Base-by-base conservation (phyloP, 2,329 filamentous ascomycete species). In the Emergomyces africanus region DNA sequence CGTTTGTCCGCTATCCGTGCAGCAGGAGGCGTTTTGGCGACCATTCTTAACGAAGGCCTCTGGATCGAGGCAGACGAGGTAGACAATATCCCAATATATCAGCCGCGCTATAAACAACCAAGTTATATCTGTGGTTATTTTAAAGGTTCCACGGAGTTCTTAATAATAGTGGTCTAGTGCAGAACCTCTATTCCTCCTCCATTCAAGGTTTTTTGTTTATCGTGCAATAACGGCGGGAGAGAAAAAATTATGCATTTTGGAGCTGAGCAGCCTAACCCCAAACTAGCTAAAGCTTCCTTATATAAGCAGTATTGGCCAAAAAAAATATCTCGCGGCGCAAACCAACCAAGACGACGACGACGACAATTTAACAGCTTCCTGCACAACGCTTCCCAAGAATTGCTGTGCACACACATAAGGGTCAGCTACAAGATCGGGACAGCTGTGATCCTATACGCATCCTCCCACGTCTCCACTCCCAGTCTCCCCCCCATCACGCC, bases 1-100 rank as follows among this genome's bases (percentile, higher is more conserved):
- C 58, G 54, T 56, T 60, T 60, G 20, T 57, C 54, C 54, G 44
- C 50, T 15, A 20, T 28, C 12, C 53, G 53, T 30, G 25, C 39
- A 18, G 53, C 25, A 33, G 53, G 18, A 10, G 30, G 30, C 30
- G n/a, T 42, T 55, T 55, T 42, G 14, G 53, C 28, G 23, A 25
- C 6, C 53, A 55, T 55, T 55, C 33, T 33, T 37, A 30, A n/a
- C n/a, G n/a, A n/a, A 28, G 23, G 44, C 23, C 15, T 4, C n/a
- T 18, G 18, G 18, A 12, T n/a, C 2, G 12, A 12, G 23, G 2
- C 18, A 1, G 48, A 15, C 44, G 15, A 23, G 48, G 28, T n/a
- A n/a, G 48, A 23, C 37, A 44, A 33, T 33, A 8, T 42, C 39
- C 18, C 18, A n/a, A 15, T 4, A 20, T 33, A 35, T 23, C 28